These are phyloP conservation scores for Chaetoceros muelleri DNA, from an alignment of 108 stramenopile genomes.

Conservation along the genomic window DNA sequence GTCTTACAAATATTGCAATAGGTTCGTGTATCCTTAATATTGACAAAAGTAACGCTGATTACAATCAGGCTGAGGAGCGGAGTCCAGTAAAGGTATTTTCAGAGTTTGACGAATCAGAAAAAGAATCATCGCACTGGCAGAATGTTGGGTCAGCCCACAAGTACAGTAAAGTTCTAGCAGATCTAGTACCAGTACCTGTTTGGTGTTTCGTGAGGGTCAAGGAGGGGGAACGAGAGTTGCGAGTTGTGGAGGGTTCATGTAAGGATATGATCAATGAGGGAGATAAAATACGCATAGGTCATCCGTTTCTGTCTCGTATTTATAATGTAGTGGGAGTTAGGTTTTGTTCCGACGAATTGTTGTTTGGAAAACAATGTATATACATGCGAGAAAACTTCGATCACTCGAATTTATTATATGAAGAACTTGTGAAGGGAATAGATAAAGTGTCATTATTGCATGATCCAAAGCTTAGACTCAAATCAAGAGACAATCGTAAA, in stretches of 20 bases:
- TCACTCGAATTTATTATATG: neutral
- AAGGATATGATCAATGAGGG: neutral
- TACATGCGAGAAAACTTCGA: neutral
- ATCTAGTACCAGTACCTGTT: neutral
- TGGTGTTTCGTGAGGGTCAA: neutral
- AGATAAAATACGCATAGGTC: neutral
- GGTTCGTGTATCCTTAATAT: too few species aligned
- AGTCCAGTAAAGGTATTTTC: too few species aligned
- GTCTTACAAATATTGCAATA: too few species aligned
- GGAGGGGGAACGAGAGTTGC: neutral
- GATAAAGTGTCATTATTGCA: neutral
- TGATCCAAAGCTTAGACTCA: neutral
- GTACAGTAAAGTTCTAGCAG: too few species aligned
- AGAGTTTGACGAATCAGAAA: too few species aligned
- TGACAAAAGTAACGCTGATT: too few species aligned
- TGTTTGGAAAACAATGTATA: neutral
- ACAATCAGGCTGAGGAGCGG: too few species aligned
- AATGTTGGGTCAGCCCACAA: too few species aligned
- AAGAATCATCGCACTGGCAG: too few species aligned
- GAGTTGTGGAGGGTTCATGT: neutral
- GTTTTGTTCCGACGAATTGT: too few species aligned
- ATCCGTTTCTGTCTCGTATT: neutral
- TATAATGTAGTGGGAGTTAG: neutral
- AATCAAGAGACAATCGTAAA: neutral
- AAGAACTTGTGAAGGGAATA: neutral